phyloP scores from a whole-genome alignment of 768 basidiomycete genomes.

The Hygrocybe punicea region DNA sequence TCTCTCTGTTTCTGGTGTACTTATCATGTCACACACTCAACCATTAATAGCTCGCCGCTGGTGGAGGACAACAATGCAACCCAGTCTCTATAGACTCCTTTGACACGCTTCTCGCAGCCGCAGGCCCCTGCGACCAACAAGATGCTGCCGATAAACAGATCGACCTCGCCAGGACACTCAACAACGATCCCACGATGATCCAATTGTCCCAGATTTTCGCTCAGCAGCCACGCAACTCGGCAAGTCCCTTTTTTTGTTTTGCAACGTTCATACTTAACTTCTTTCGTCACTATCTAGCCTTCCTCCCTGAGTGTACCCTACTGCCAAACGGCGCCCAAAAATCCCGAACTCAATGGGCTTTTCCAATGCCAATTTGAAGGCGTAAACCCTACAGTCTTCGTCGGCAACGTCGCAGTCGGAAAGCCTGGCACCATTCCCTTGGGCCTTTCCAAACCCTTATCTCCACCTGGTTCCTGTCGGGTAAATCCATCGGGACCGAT shows the following conservation, averaged over 20 bases:
- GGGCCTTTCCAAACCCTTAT: conserved; percentile 35
- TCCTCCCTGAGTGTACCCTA: conserved; percentile 47
- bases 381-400: conserved; percentile 42
- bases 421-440: conserved; percentile 47
- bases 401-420: conserved; percentile 23
- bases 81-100: conserved; percentile 44
- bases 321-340: conserved; percentile 48
- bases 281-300: conserved; percentile 35
- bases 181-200: conserved; percentile 45
- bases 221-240: conserved; percentile 51
- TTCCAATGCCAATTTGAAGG: conserved; percentile 52
- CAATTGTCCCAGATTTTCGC: conserved; percentile 45
- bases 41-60: conserved; percentile 45
- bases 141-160: conserved; percentile 49
- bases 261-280: background rate
- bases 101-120: conserved; percentile 45
- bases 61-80: conserved; percentile 47
- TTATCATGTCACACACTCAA: background rate
- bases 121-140: conserved; percentile 45
- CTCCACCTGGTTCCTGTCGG: conserved; percentile 46
- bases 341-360: conserved; percentile 48
- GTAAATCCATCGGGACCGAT: conserved; percentile 43
- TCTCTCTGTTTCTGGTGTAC: background rate
- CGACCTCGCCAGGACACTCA: conserved; percentile 43
- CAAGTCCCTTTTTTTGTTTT: conserved; percentile 20